Percentiles rank a stretch among this genome's conserved stretches.
Evolutionary conservation across 192 early-diverging fungal species (phyloP).

Genomic region (Gamsiella multidivaricata): DNA sequence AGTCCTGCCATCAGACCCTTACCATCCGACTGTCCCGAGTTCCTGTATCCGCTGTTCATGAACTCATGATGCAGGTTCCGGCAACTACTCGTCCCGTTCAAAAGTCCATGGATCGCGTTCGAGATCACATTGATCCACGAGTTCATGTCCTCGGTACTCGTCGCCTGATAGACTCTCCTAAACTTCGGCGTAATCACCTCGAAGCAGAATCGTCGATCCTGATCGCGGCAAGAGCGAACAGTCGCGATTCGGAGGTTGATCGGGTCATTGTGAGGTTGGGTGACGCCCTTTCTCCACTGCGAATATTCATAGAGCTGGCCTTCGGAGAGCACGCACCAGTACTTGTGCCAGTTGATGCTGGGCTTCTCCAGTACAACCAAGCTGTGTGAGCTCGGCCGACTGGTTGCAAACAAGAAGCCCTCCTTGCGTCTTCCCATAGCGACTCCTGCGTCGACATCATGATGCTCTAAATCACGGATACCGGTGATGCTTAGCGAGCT

Average conservation of each 20-base stretch:
- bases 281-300: slow-evolving; percentile 69
- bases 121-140: slow-evolving; percentile 76
- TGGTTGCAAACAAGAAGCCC: slow-evolving; percentile 72
- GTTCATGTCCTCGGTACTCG: slow-evolving; percentile 69
- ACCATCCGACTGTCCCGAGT: background rate
- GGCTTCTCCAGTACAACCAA: slow-evolving; percentile 34
- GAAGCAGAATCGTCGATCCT: slow-evolving; percentile 77
- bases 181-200: slow-evolving; percentile 72
- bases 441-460: slow-evolving; percentile 57
- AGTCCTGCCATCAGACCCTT: slow-evolving; percentile 29
- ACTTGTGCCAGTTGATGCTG: slow-evolving; percentile 49
- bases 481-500: slow-evolving; percentile 58
- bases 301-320: slow-evolving; percentile 73
- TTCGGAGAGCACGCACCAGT: slow-evolving; percentile 73
- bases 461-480: slow-evolving; percentile 71
- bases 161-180: slow-evolving; percentile 76
- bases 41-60: background rate
- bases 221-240: slow-evolving; percentile 70
- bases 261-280: slow-evolving; percentile 62
- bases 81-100: slow-evolving; percentile 65
- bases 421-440: slow-evolving; percentile 59
- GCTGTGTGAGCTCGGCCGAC: slow-evolving; percentile 53
- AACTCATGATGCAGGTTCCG: slow-evolving; percentile 41
- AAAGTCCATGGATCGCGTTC: slow-evolving; percentile 72
- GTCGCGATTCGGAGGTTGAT: slow-evolving; percentile 76